Conservation (phyloP, 768 basidiomycete species). For the Suillus paluster region DNA sequence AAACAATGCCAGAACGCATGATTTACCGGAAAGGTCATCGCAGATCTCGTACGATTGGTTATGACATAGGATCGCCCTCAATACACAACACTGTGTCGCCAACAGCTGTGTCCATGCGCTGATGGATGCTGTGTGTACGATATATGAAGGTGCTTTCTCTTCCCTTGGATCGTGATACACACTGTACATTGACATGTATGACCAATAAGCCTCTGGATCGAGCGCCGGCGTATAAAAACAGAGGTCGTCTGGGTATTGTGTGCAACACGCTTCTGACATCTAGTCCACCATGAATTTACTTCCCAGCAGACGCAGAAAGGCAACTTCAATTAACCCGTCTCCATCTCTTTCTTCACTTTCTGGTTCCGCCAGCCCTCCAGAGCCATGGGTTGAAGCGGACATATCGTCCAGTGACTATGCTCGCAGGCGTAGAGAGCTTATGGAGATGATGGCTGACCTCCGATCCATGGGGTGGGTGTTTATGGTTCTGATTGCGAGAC, state of each 20-base stretch:
- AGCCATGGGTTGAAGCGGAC: conserved; percentile 9
- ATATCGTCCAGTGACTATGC: conserved; percentile 45
- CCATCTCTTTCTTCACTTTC: background rate
- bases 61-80: background rate
- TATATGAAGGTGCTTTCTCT: background rate
- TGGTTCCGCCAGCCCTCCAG: background rate
- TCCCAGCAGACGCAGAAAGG: background rate
- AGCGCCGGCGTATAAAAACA: background rate
- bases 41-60: background rate
- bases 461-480: conserved; percentile 37
- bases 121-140: background rate
- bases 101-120: background rate
- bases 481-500: background rate
- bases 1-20: background rate
- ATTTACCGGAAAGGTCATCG: background rate
- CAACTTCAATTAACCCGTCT: background rate
- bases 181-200: background rate
- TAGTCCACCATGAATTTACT: background rate
- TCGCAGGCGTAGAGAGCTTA: conserved; percentile 41
- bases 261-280: background rate
- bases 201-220: background rate
- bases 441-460: conserved; percentile 43
- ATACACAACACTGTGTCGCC: background rate
- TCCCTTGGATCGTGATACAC: background rate
- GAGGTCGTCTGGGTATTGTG: background rate